A percentile compares a stretch with the other conserved stretches of the same genome.
Conservation (phyloP, 2,329 filamentous ascomycete genomes). For the Fusarium nelsonii region DNA sequence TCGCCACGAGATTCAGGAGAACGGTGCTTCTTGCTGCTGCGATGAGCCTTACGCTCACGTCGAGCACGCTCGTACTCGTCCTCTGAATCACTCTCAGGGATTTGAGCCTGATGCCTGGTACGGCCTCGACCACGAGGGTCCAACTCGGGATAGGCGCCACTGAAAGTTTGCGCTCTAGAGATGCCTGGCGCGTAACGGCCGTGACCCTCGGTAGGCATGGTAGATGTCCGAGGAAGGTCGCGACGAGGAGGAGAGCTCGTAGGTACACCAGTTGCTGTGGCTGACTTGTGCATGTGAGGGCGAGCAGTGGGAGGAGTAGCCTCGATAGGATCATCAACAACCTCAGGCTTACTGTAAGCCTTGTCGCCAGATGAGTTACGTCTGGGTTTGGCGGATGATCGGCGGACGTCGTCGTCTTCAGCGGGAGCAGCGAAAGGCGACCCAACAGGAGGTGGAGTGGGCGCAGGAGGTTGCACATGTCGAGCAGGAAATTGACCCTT, state of each 20-base stretch:
- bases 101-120: conserved; percentile 54
- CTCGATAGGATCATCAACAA: conserved; percentile 50
- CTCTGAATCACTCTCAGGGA: conserved; percentile 52
- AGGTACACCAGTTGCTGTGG: conserved; percentile 45
- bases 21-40: conserved; percentile 53
- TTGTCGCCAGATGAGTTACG: conserved; percentile 53
- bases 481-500: conserved; percentile 45
- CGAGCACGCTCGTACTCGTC: conserved; percentile 52
- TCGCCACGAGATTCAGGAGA: conserved; percentile 51
- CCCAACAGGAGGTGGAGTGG: conserved; percentile 53
- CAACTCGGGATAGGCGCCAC: conserved; percentile 42
- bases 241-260: conserved; percentile 53
- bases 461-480: conserved; percentile 50
- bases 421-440: conserved; percentile 50
- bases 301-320: conserved; percentile 51
- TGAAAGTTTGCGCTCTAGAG: conserved; percentile 53
- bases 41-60: conserved; percentile 51
- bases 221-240: conserved; percentile 51
- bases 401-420: conserved; percentile 52
- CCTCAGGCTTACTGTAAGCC: conserved; percentile 51
- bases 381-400: conserved; percentile 52
- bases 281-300: conserved; percentile 45
- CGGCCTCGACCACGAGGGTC: conserved; percentile 55
- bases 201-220: conserved; percentile 52
- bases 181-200: conserved; percentile 49